phyloP scores from a whole-genome alignment of 257 asterid genomes.

The Plectranthus barbatus region DNA sequence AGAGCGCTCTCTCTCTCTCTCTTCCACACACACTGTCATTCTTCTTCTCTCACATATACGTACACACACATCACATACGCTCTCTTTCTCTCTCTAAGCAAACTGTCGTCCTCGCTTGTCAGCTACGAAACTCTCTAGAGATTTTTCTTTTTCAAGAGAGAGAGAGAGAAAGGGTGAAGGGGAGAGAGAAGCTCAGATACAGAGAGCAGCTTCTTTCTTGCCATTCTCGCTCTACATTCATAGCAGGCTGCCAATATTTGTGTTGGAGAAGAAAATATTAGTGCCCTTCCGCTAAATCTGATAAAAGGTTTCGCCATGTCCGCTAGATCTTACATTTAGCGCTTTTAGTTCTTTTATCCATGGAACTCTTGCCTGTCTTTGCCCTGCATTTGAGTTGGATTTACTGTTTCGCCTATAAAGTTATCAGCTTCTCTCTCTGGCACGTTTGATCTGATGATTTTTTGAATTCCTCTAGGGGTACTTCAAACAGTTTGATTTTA shows the following conservation, averaged over 20 bases:
- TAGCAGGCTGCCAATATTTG: conserved; percentile 10
- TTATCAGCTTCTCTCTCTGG: neutral
- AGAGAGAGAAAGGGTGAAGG: neutral
- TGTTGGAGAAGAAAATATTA: conserved; percentile 19
- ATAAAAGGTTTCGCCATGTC: conserved; percentile 13
- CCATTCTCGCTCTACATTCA: conserved; percentile 12
- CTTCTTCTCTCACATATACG: conserved; percentile 15
- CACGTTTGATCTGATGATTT: conserved; percentile 16
- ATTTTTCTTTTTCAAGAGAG: conserved; percentile 16
- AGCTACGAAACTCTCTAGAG: conserved; percentile 22
- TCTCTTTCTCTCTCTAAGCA: conserved; percentile 1
- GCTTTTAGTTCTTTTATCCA: neutral
- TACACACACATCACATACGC: neutral
- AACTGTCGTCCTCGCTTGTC: conserved; percentile 31
- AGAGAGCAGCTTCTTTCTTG: conserved; percentile 1
- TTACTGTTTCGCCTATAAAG: neutral
- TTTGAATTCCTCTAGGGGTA: neutral
- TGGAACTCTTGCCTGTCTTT: neutral
- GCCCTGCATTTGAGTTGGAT: neutral
- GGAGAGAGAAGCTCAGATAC: neutral
- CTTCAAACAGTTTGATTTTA: neutral
- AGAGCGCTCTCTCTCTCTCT: neutral
- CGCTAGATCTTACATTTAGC: conserved; percentile 18
- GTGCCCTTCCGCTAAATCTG: conserved; percentile 15
- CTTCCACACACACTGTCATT: conserved; percentile 11